Base-by-base conservation (phyloP, 1,139 yeast genomes). In the Geotrichum klebahnii region DNA sequence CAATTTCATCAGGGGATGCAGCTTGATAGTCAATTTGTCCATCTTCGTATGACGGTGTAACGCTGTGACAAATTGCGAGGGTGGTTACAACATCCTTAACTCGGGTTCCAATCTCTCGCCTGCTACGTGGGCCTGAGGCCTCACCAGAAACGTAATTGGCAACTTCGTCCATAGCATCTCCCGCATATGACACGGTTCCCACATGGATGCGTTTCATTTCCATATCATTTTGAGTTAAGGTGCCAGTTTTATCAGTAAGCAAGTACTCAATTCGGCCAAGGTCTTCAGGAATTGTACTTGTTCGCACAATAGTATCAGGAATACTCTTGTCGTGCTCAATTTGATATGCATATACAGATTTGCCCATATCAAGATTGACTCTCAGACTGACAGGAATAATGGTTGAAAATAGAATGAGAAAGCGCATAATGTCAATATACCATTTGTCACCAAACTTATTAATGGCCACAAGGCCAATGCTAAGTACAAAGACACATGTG, bases 1-100 rank as follows among this genome's bases (percentile, higher is more conserved):
- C 98, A 57, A 92, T 83, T 67, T 94, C 99, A 71, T 94, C 99
- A 0, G 99, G 99, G 0, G 97, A 90, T 0, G 97, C 97, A 0
- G 98, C 98, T 67, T 94, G 99, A 65, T 90, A 94, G 1, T 88
- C 77, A 8, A 86, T 65, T 46, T 71, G 76, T 4, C 82, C 82
- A 26, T 66, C 71, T 52, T 84, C 94, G 56, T 79, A 75, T 0
- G 88, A 79, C 1, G 96, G 96, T 0, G 98, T 94, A 24, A 94
- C 99, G 59, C 89, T 89, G 66, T 94, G 99, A 67, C 99, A 94
- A 16, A 90, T 72, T 0, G 97, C 96, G 45, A 94, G 72, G 0
- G 97, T 86, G 2, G 81, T 69, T 1, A 89, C 81, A 56, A 90
- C 70, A 61, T 89, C 96, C 60, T 90, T 76, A 2, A 90, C 95